Conservation (phyloP, 2,329 filamentous ascomycete genomes). For the Bipolaris oryzae region DNA sequence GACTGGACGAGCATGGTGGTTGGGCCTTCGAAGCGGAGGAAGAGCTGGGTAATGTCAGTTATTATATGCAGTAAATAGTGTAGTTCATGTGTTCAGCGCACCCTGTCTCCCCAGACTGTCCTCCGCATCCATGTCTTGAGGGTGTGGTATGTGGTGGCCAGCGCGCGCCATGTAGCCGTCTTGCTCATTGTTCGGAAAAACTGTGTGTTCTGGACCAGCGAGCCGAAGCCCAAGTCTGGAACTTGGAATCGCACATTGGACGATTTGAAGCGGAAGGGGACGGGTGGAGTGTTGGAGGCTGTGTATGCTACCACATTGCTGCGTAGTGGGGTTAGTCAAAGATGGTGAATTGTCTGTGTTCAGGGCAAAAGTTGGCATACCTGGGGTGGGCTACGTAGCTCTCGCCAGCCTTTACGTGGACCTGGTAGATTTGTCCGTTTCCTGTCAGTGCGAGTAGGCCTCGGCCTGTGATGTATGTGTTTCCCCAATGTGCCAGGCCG, state of each 20-base stretch:
- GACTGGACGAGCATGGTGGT: conserved; percentile 86
- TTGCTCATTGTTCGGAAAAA: conserved; percentile 76
- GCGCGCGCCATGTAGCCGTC: conserved; percentile 72
- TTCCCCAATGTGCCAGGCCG: conserved; percentile 88
- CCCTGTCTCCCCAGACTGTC: conserved; percentile 90
- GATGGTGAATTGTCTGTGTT: not conserved
- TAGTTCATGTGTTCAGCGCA: conserved; percentile 44
- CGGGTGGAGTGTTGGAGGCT: conserved; percentile 72
- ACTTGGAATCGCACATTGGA: conserved; percentile 77
- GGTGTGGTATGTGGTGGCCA: conserved; percentile 69
- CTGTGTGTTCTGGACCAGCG: conserved; percentile 70
- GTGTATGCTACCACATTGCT: conserved; percentile 92
- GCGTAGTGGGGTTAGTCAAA: conserved; percentile 7
- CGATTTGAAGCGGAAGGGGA: conserved; percentile 86
- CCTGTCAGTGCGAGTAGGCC: conserved; percentile 85
- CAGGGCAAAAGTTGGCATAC: conserved; percentile 38
- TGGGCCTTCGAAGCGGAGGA: conserved; percentile 88
- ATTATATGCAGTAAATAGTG: not conserved
- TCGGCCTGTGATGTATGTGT: conserved; percentile 83
- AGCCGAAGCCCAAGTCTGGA: conserved; percentile 68
- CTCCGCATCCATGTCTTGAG: conserved; percentile 77
- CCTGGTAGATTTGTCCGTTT: conserved; percentile 86
- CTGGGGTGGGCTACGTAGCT: conserved; percentile 88
- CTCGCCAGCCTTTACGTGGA: conserved; percentile 80
- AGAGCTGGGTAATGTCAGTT: conserved; percentile 60